Percentiles rank a stretch among this genome's conserved stretches.
These are phyloP conservation scores for Oryza punctata DNA, from an alignment of 176 grass and related monocot genomes.

Conservation along the genomic window DNA sequence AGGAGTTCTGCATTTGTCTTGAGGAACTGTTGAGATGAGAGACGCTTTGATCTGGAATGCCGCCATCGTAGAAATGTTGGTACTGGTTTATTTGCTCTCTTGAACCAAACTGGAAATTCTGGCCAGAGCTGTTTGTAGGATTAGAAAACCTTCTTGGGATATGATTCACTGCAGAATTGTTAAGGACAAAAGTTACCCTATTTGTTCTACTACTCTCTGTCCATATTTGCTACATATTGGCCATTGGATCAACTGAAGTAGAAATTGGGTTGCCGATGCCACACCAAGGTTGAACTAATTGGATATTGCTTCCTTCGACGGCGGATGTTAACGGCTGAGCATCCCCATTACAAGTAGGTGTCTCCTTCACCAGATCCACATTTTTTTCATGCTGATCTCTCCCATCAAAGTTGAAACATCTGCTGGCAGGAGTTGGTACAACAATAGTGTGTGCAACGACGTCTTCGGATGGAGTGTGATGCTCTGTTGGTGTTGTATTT, in stretches of 20 bases:
- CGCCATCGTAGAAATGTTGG: background rate
- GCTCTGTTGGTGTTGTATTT: constrained; percentile 8
- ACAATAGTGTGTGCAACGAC: constrained; percentile 24
- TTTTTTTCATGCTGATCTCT: constrained; percentile 34
- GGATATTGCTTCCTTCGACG: constrained; percentile 30
- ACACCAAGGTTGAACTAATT: background rate
- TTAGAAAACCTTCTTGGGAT: constrained; percentile 28
- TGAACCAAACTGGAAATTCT: constrained; percentile 34
- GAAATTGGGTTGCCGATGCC: background rate
- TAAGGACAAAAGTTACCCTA: constrained; percentile 52
- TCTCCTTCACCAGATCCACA: constrained; percentile 26
- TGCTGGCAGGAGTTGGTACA: constrained; percentile 45
- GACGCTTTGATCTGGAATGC: background rate
- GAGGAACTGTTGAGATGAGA: constrained; percentile 32
- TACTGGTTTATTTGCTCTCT: constrained; percentile 29
- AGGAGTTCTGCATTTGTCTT: constrained; percentile 9
- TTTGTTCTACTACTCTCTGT: constrained; percentile 27
- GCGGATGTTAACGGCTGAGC: constrained; percentile 18
- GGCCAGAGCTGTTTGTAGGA: constrained; percentile 24
- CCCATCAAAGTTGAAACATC: constrained; percentile 59
- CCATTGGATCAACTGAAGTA: constrained; percentile 13
- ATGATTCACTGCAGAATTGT: constrained; percentile 43
- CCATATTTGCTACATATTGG: background rate
- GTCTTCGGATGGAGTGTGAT: constrained; percentile 6
- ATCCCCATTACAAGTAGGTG: constrained; percentile 15